Evolutionary conservation across 257 asterid species (phyloP).

Genomic region (Echium plantagineum): DNA sequence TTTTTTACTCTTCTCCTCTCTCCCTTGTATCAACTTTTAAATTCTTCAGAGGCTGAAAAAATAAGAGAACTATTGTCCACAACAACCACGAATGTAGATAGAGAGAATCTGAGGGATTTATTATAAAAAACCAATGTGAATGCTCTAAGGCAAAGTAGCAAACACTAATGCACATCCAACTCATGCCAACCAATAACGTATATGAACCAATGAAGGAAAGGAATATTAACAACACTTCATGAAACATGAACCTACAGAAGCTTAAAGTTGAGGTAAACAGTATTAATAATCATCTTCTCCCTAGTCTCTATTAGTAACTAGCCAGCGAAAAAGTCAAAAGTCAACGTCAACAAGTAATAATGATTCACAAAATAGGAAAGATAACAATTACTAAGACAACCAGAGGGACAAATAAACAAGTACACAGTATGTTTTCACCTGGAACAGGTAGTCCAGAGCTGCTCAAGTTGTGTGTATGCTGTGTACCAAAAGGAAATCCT

Average conservation of each 20-base stretch:
- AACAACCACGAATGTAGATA: too few species aligned
- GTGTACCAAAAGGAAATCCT: constrained; percentile 47
- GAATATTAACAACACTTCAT: too few species aligned
- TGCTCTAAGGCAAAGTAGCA: too few species aligned
- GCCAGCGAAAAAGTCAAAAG: background rate
- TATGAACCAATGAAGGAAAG: too few species aligned
- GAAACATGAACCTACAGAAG: background rate
- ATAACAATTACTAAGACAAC: background rate
- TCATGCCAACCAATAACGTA: too few species aligned
- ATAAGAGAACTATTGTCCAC: too few species aligned
- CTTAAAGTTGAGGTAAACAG: background rate
- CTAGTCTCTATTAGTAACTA: background rate
- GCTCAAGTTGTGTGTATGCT: constrained; percentile 37
- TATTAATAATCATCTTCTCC: background rate
- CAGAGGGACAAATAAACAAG: background rate
- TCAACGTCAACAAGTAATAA: background rate
- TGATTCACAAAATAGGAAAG: background rate
- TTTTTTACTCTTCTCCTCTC: background rate
- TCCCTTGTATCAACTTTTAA: background rate
- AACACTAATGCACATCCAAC: too few species aligned
- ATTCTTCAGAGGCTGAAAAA: too few species aligned
- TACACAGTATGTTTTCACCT: constrained; percentile 24
- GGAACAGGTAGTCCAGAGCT: constrained; percentile 46
- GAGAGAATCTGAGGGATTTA: too few species aligned
- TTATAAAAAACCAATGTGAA: too few species aligned